Percentiles rank a stretch among this genome's conserved stretches.
Evolutionary conservation across 164 flowering plant genomes (phyloP).

Genomic region (Brasenia schreberi): DNA sequence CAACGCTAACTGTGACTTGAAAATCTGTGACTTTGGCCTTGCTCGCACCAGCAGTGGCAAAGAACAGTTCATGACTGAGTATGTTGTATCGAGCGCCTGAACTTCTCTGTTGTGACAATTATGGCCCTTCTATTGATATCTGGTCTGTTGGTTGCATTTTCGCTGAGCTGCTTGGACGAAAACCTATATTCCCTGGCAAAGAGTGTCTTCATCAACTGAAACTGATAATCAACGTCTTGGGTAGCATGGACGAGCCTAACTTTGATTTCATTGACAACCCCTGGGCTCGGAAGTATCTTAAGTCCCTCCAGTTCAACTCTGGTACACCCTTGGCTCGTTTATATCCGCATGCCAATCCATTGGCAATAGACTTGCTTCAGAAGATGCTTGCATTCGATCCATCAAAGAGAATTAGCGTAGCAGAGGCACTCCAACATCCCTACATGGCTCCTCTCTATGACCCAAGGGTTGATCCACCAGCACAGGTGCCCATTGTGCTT

Average conservation of each 20-base stretch:
- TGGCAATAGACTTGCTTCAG: conserved; percentile 70
- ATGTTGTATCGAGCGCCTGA: conserved; percentile 96
- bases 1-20: conserved; percentile 86
- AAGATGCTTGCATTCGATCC: conserved; percentile 90
- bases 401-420: conserved; percentile 73
- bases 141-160: conserved; percentile 99
- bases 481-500: conserved; percentile 56
- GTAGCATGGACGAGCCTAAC: conserved; percentile 65
- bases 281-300: conserved; percentile 61
- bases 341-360: conserved; percentile 64
- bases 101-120: conserved; percentile 88
- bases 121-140: conserved; percentile 82
- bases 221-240: conserved; percentile 69
- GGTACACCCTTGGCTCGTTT: conserved; percentile 46
- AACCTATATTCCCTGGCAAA: conserved; percentile 84
- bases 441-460: conserved; percentile 71
- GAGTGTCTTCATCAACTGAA: conserved; percentile 91
- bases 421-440: conserved; percentile 82
- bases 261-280: conserved; percentile 72
- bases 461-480: conserved; percentile 54
- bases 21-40: conserved; percentile 89
- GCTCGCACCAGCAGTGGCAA: conserved; percentile 74
- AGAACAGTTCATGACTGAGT: conserved; percentile 92
- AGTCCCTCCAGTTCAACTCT: conserved; percentile 46
- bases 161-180: conserved; percentile 86